Percentiles rank a stretch among this genome's conserved stretches.
phyloP scores from a whole-genome alignment of 2,329 filamentous ascomycete species.

The Teratosphaeria zuluensis region DNA sequence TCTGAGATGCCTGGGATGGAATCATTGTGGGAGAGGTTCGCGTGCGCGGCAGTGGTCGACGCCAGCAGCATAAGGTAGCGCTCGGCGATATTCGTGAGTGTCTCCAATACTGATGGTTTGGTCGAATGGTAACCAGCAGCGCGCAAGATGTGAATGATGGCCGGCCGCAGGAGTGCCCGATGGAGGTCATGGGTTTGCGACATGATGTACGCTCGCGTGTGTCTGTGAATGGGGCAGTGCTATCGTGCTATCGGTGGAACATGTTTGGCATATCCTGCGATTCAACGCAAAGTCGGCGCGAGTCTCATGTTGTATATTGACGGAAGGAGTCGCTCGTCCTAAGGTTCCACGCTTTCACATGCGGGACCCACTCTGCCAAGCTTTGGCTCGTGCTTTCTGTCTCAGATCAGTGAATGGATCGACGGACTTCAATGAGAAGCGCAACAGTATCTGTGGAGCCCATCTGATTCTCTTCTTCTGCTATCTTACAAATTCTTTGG shows the following conservation, averaged over 20 bases:
- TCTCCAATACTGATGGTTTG: conserved; percentile 72
- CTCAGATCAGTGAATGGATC: neutral
- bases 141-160: conserved; percentile 82
- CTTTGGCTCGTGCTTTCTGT: neutral
- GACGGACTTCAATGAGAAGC: neutral
- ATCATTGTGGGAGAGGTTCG: conserved; percentile 58
- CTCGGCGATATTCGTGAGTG: conserved; percentile 75
- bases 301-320: neutral
- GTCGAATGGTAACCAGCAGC: conserved; percentile 83
- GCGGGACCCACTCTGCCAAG: neutral
- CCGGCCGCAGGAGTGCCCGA: conserved; percentile 74
- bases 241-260: neutral
- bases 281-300: neutral
- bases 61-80: conserved; percentile 71
- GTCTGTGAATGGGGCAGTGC: neutral
- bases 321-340: neutral
- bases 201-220: conserved; percentile 3
- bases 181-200: conserved; percentile 39
- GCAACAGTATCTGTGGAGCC: neutral
- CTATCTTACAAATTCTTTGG: neutral
- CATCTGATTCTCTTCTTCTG: neutral
- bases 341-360: neutral
- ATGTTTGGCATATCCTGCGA: neutral
- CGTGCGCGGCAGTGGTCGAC: conserved; percentile 60
- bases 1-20: conserved; percentile 60